A percentile compares a stretch with the other conserved stretches of the same genome.
Conservation (phyloP, 257 asterid species). For the Penstemon eatonii region DNA sequence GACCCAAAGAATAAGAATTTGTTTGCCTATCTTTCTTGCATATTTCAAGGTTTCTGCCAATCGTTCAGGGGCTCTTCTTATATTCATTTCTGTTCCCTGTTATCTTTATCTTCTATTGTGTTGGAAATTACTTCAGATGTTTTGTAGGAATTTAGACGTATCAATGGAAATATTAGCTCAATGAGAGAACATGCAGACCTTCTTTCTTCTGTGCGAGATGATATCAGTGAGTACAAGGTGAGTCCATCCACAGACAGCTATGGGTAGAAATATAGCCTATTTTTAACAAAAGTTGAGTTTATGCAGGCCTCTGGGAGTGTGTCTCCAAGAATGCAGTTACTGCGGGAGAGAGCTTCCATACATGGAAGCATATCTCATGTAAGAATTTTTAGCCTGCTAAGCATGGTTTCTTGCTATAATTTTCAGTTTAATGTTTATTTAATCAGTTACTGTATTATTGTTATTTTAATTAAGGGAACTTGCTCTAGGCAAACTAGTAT, state of each 20-base stretch:
- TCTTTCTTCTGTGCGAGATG: slow-evolving; percentile 93
- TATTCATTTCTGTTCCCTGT: background rate
- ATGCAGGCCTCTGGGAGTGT: slow-evolving; percentile 90
- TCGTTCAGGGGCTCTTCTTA: slow-evolving; percentile 18
- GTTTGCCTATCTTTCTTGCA: too few relatives aligned
- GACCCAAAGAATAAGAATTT: too few relatives aligned
- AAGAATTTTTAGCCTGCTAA: slow-evolving; percentile 26
- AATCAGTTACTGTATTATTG: slow-evolving; percentile 1
- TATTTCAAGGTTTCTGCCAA: background rate
- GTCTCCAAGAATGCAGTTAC: slow-evolving; percentile 80
- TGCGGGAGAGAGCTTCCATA: slow-evolving; percentile 91
- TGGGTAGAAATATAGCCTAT: slow-evolving; percentile 16
- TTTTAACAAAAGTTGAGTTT: slow-evolving; percentile 21
- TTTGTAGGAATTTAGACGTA: slow-evolving; percentile 86
- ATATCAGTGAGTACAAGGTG: slow-evolving; percentile 94
- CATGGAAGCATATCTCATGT: slow-evolving; percentile 96
- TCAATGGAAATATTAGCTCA: slow-evolving; percentile 88
- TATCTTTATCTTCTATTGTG: slow-evolving; percentile 13
- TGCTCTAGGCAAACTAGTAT: background rate
- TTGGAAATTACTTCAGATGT: slow-evolving; percentile 27
- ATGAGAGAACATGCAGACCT: slow-evolving; percentile 97
- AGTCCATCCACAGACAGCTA: slow-evolving; percentile 24
- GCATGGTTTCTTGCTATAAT: slow-evolving; percentile 9
- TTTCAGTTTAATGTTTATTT: background rate
- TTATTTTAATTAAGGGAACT: background rate